phyloP scores from a whole-genome alignment of 352 stramenopile genomes.

The Halophytophthora polymorphica region DNA sequence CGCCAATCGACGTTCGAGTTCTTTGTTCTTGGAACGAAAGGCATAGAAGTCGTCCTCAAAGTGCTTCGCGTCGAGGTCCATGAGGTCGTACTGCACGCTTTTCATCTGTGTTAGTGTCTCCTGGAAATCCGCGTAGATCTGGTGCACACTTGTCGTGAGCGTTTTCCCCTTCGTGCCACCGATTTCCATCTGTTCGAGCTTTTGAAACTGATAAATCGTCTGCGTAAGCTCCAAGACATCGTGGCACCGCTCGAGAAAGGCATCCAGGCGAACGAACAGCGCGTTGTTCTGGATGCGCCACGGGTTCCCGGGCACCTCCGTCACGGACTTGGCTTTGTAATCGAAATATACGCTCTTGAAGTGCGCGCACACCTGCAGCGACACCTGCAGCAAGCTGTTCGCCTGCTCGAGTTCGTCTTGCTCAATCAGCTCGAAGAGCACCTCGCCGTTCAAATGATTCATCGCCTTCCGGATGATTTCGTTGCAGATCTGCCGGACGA shows the following conservation, averaged over 20 bases:
- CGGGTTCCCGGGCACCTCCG: constrained; percentile 80
- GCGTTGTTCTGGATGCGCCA: constrained; percentile 92
- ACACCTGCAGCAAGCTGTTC: constrained; percentile 66
- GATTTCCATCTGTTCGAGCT: constrained; percentile 87
- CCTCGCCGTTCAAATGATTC: constrained; percentile 65
- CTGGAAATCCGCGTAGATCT: constrained; percentile 88
- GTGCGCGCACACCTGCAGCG: constrained; percentile 78
- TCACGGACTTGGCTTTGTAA: constrained; percentile 86
- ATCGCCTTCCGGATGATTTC: constrained; percentile 82
- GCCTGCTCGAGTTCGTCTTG: constrained; percentile 66
- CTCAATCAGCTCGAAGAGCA: constrained; percentile 82
- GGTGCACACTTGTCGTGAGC: constrained; percentile 84
- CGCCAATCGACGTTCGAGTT: constrained; percentile 82
- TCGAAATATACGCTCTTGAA: constrained; percentile 93
- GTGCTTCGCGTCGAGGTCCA: constrained; percentile 87
- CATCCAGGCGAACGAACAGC: constrained; percentile 87
- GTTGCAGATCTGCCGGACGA: constrained; percentile 89
- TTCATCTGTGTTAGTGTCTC: constrained; percentile 77
- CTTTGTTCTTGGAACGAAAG: constrained; percentile 87
- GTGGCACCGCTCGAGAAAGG: constrained; percentile 90
- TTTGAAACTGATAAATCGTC: constrained; percentile 89
- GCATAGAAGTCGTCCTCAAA: constrained; percentile 92
- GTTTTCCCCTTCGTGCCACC: constrained; percentile 92
- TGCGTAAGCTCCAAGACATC: constrained; percentile 88
- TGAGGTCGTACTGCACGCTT: constrained; percentile 81